Conservation (phyloP, 176 grass and related monocot genomes). For the Musa acuminata region DNA sequence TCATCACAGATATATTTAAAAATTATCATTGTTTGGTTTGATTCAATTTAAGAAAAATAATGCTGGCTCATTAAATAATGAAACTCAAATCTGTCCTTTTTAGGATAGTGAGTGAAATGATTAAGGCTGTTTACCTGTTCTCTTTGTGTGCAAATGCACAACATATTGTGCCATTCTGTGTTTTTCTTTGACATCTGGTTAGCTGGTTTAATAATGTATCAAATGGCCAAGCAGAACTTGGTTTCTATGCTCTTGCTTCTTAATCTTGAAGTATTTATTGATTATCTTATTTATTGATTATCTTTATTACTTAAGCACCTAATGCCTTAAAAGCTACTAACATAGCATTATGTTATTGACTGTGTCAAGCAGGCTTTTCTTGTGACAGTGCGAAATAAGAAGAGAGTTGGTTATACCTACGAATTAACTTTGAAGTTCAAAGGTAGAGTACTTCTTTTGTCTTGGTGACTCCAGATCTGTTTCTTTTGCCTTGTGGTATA, state of each 20-base stretch:
- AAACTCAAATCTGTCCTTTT: no score
- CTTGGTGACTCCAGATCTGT: not conserved
- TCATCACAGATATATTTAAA: no score
- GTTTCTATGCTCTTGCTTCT: no score
- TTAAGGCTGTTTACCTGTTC: not conserved
- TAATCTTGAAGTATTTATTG: no score
- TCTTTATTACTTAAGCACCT: no score
- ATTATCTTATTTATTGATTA: no score
- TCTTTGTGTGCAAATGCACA: not conserved
- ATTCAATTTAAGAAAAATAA: no score
- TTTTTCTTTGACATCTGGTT: no score
- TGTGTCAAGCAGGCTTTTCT: constrained; percentile 55
- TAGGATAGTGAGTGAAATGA: not conserved
- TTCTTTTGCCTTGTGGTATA: not conserved
- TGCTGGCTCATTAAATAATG: no score
- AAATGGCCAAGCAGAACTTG: no score
- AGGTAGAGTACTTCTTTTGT: constrained; percentile 31
- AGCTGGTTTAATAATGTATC: no score
- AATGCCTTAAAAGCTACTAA: not conserved
- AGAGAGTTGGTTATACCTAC: constrained; percentile 90
- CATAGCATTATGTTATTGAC: not conserved
- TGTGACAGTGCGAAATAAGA: constrained; percentile 86
- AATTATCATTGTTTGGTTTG: no score
- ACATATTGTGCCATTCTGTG: not conserved
- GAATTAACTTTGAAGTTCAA: constrained; percentile 74